Evolutionary conservation across 2,329 filamentous ascomycete species (phyloP).

Genomic region (Fusarium begoniae): DNA sequence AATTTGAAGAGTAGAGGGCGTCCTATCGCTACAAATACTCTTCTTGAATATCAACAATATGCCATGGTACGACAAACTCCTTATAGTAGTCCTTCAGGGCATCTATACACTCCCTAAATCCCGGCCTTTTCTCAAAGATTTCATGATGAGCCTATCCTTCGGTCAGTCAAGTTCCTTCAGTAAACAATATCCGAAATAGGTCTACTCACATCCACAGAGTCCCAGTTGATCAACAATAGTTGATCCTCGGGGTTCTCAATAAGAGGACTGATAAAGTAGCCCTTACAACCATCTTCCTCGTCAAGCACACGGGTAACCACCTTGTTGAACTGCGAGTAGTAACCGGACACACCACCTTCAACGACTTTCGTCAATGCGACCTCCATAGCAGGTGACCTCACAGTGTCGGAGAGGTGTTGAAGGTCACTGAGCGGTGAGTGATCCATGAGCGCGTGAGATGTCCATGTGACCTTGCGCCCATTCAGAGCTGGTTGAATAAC

Average conservation of each 20-base stretch:
- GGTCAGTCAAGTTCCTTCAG: background rate
- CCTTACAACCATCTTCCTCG: background rate
- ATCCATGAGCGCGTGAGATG: background rate
- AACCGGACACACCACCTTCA: background rate
- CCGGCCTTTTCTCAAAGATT: background rate
- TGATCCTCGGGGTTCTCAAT: background rate
- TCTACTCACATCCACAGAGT: background rate
- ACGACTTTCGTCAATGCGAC: background rate
- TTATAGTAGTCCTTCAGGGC: background rate
- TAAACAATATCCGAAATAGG: background rate
- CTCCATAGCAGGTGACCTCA: background rate
- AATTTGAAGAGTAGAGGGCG: accelerated
- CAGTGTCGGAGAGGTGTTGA: background rate
- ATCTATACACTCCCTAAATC: background rate
- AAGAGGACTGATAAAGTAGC: background rate
- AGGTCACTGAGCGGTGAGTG: background rate
- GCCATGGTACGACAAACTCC: background rate
- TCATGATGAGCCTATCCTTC: background rate
- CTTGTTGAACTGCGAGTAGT: background rate
- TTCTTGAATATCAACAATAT: background rate
- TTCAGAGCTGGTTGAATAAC: background rate
- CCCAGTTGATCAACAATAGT: background rate
- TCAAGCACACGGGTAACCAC: background rate
- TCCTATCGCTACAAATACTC: background rate
- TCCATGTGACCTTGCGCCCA: background rate